These are phyloP conservation scores for Penicillium sp. DNA, from an alignment of 2,329 filamentous ascomycete genomes.

Conservation along the genomic window DNA sequence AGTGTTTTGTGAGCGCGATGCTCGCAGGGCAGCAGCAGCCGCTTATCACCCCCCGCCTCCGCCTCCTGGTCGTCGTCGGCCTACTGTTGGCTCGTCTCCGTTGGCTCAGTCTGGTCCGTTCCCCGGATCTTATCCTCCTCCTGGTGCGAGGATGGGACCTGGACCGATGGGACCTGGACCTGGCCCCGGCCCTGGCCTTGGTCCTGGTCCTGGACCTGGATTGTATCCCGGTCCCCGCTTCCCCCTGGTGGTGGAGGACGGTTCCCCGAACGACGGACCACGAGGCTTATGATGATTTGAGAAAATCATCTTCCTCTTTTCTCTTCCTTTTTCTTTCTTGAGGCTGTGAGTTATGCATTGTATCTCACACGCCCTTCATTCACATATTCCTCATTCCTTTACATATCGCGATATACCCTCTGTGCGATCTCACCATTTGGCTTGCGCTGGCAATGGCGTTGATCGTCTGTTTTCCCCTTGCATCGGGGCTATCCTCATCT, in stretches of 20 bases:
- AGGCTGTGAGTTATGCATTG: neutral
- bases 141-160: neutral
- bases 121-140: slow-evolving; percentile 26
- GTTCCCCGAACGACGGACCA: slow-evolving; percentile 50
- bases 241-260: slow-evolving; percentile 35
- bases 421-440: slow-evolving; percentile 10
- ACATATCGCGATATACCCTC: slow-evolving; percentile 26
- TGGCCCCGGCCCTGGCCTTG: neutral
- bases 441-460: slow-evolving; percentile 17
- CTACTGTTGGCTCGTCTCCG: slow-evolving; percentile 35
- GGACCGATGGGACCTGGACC: slow-evolving; percentile 16
- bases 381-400: slow-evolving; percentile 14
- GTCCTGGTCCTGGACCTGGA: slow-evolving; percentile 17
- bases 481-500: slow-evolving; percentile 8
- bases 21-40: slow-evolving; percentile 56
- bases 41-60: slow-evolving; percentile 23
- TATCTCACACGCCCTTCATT: neutral
- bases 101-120: slow-evolving; percentile 29
- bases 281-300: slow-evolving; percentile 49
- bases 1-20: slow-evolving; percentile 84
- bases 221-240: slow-evolving; percentile 23
- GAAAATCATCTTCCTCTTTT: neutral
- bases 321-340: neutral
- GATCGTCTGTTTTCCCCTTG: slow-evolving; percentile 8
- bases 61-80: slow-evolving; percentile 33